Conservation (phyloP, 2,329 filamentous ascomycete genomes). For the Colletotrichum nymphaeae region DNA sequence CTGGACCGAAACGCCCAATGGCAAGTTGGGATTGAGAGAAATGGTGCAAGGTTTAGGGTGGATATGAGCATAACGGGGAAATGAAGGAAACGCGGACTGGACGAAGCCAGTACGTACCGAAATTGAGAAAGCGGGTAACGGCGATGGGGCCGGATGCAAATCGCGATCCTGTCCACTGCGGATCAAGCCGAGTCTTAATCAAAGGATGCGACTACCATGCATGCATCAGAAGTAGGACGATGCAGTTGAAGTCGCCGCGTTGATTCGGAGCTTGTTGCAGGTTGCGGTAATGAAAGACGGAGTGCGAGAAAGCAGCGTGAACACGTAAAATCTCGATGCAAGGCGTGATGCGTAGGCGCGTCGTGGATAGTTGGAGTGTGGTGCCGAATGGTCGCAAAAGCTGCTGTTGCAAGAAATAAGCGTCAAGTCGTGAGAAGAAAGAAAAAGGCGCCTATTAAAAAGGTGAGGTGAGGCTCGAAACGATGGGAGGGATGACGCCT, state of each 20-base stretch:
- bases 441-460: neutral
- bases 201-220: conserved; percentile 30
- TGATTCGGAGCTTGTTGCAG: neutral
- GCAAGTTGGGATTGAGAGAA: neutral
- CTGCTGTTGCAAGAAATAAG: neutral
- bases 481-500: neutral
- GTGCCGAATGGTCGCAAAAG: neutral
- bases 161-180: conserved; percentile 35
- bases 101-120: conserved; percentile 16
- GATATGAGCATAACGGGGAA: neutral
- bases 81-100: neutral
- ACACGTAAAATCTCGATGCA: neutral
- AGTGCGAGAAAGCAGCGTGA: neutral
- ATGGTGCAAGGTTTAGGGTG: neutral
- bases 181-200: conserved; percentile 34
- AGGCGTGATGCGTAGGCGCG: neutral
- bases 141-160: conserved; percentile 31
- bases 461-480: neutral
- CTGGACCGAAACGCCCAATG: conserved; percentile 9
- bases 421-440: neutral
- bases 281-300: neutral
- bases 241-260: conserved; percentile 7
- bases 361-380: neutral
- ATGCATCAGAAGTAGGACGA: conserved; percentile 21
- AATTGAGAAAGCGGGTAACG: conserved; percentile 22